These are phyloP conservation scores for Trichosporon sp. DNA, from an alignment of 1,284 basidiomycete species.

Conservation along the genomic window DNA sequence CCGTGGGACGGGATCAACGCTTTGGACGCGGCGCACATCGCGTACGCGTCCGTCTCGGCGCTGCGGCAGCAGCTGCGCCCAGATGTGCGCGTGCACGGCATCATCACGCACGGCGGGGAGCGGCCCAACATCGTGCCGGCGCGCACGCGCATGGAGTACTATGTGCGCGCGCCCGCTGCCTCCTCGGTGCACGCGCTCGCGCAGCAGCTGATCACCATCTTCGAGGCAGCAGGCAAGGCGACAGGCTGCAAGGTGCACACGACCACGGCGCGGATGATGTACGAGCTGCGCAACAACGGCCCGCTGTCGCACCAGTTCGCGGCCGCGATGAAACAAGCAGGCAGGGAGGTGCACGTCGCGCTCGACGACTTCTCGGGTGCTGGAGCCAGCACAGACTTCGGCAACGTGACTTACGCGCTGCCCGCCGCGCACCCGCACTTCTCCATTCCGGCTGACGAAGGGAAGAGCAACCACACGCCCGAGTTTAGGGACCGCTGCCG, in stretches of 20 bases:
- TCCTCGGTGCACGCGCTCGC: conserved; percentile 56
- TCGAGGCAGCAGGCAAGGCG: conserved; percentile 62
- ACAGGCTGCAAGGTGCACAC: conserved; percentile 63
- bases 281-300: conserved; percentile 54
- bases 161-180: conserved; percentile 62
- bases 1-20: conserved; percentile 71
- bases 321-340: conserved; percentile 8
- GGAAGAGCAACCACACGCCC: conserved; percentile 29
- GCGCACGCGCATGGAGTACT: conserved; percentile 64
- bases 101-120: conserved; percentile 57
- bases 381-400: conserved; percentile 20
- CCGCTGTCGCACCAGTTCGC: conserved; percentile 19
- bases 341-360: conserved; percentile 3
- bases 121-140: conserved; percentile 65
- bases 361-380: conserved; percentile 7
- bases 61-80: conserved; percentile 62
- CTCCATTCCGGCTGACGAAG: conserved; percentile 18
- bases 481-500: conserved; percentile 25
- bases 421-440: conserved; percentile 27
- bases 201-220: conserved; percentile 58
- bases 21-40: conserved; percentile 73
- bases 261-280: conserved; percentile 50
- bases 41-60: conserved; percentile 68
- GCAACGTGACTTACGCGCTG: conserved; percentile 25
- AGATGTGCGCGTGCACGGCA: conserved; percentile 18